Base-by-base conservation (phyloP, 257 asterid genomes). In the Buddleja alternifolia region DNA sequence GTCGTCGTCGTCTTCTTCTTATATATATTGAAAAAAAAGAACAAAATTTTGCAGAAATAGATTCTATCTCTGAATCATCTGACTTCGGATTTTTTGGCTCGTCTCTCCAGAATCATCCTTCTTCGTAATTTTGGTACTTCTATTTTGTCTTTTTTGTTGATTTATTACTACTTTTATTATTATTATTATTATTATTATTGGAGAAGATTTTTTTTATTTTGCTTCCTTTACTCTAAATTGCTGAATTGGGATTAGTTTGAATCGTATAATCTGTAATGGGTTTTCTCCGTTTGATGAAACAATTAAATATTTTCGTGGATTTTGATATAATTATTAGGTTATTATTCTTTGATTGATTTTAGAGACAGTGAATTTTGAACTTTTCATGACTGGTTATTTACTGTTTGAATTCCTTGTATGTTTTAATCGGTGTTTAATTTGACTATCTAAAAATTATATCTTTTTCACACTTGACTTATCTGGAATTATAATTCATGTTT, bases 51-150 rank as follows among this genome's bases (percentile, higher is more conserved):
- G 29, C 61, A 70, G 23, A 75, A 47, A 57, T 34, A 63, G 62
- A 71, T 29, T 56, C 62, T 11, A 74, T 77, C 66, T 64, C 60
- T 53, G 39, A 50, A 54, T 59, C 58, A 65, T 47, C 75, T 60
- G 47, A 75, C 76, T 73, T 81, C 84, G 72, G 72, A 73, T 79
- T 64, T 72, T 62, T 73, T 77, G 76, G 79, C 79, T 72, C 57
- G 54, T 59, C 67, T 60, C 74, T 48, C 73, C 70, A 63, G 63
- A 67, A 80, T 77, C 82, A 72, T 69, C 77, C 58, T 29, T 71
- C 70, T 45, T 60, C 74, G 21, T 54, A 39, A 68, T 58, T 70
- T 73, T 42, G 80, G 82, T 69, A 17, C 36, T 66, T 45, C 21
- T 56, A 14, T 65, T 60, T 68, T 37, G 3, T 19, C 10, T 34